phyloP scores from a whole-genome alignment of 352 stramenopile species.

The Phytophthora citricola region DNA sequence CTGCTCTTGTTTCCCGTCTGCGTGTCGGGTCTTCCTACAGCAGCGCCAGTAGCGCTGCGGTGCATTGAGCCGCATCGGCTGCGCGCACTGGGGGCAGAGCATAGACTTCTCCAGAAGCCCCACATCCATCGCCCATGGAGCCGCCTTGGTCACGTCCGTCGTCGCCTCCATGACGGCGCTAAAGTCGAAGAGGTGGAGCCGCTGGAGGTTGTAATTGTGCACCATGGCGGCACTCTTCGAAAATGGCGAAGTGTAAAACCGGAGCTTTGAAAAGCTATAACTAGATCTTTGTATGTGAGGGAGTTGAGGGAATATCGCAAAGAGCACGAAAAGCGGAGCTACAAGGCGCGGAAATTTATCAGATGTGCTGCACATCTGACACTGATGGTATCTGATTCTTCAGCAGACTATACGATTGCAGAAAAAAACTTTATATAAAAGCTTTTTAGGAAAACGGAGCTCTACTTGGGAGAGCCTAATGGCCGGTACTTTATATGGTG shows the following conservation, averaged over 20 bases:
- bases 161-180: constrained; percentile 12
- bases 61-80: constrained; percentile 5
- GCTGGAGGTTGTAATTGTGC: constrained; percentile 7
- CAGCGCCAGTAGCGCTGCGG: constrained; percentile 4
- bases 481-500: no score
- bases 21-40: not conserved
- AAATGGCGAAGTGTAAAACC: constrained; percentile 5
- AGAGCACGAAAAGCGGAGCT: constrained; percentile 9
- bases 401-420: no score
- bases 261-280: not conserved
- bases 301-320: not conserved
- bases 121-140: not conserved
- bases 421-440: no score
- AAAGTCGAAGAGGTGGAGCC: constrained; percentile 8
- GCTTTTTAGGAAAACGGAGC: no score
- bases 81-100: not conserved
- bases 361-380: not conserved
- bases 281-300: not conserved
- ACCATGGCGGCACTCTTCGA: constrained; percentile 3
- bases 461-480: no score
- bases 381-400: no score
- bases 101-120: constrained; percentile 7
- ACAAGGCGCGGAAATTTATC: no score
- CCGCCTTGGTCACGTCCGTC: not conserved
- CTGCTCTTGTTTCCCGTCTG: not conserved